Base-by-base conservation (phyloP, 2,329 filamentous ascomycete genomes). In the Phaeosphaeriaceae sp. region DNA sequence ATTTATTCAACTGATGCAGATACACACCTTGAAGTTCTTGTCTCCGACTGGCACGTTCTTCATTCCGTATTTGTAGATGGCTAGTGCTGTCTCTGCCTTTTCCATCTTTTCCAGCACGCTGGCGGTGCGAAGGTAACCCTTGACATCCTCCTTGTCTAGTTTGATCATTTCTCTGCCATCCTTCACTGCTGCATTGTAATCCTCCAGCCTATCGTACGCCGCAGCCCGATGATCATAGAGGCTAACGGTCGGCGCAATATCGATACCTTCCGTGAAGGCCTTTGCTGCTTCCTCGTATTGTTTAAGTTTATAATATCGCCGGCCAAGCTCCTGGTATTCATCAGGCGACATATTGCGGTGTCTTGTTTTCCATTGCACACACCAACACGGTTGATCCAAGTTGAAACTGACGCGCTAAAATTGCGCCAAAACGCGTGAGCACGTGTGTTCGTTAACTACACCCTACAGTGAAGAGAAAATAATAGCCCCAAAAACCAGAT, bases 91-190 rank as follows among this genome's bases (percentile, higher is more conserved):
- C n/a, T 78, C 75, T 2, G 72, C 65, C 60, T 81, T 83, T 9
- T 76, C 74, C 70, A 80, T 77, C 50, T 76, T 77, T 41, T 75
- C 64, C 11, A 80, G 64, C 6, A 78, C 59, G 48, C 79, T 79
- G 2, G 77, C 82, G 20, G 80, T 80, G 44, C 83, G 79, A 21
- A 86, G 64, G 63, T 86, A 86, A 7, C 83, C 83, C 49, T 78
- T 78, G n/a, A 80, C 75, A 66, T 84, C 79, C 17, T 74, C 72
- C 46, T 76, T 77, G 38, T 79, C 69, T 13, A 74, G 56, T 46
- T 78, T 77, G 46, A 87, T 83, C 74, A 84, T 83, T 16, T 74
- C 73, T 53, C 79, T 79, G n/a, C 80, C 80, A 74, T 86, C 83
- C 46, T 77, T 74, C 8, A 86, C 73, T 0, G 83, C 83, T 11